Conservation (phyloP, 768 basidiomycete genomes). For the Butyriboletus loyo region DNA sequence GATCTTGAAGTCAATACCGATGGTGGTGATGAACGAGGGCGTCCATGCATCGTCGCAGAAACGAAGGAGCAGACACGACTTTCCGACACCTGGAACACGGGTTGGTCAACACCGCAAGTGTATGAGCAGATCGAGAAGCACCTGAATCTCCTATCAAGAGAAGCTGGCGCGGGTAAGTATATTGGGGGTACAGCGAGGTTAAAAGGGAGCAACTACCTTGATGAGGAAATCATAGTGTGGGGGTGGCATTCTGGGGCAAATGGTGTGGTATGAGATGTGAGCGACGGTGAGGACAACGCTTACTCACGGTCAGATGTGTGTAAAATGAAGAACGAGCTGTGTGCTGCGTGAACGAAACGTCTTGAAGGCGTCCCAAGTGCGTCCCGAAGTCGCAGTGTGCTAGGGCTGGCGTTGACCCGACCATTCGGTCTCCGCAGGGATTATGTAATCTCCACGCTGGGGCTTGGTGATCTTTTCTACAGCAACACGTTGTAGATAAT, state of each 20-base stretch:
- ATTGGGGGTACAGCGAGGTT: constrained; percentile 1
- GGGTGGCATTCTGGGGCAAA: constrained; percentile 59
- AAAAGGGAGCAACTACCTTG: constrained; percentile 52
- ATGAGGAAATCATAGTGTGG: constrained; percentile 98
- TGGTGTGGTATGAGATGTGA: background rate
- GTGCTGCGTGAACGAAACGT: background rate
- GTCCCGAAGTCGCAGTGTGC: background rate
- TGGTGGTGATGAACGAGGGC: constrained; percentile 98
- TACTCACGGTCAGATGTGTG: background rate
- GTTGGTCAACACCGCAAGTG: constrained; percentile 7
- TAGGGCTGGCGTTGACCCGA: background rate
- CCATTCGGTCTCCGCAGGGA: constrained; percentile 19
- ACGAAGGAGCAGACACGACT: constrained; percentile 91
- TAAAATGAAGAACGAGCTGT: background rate
- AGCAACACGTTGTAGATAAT: background rate
- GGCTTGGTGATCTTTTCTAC: constrained; percentile 6
- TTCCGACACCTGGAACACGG: constrained; percentile 72
- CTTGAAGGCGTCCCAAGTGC: background rate
- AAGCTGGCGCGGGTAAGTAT: constrained; percentile 48
- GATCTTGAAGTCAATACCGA: constrained; percentile 99
- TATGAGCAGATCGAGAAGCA: constrained; percentile 25
- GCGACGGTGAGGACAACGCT: background rate
- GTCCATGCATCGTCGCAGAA: constrained; percentile 99
- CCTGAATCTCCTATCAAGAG: constrained; percentile 96
- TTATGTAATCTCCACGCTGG: constrained; percentile 21